Conservation (phyloP, 768 basidiomycete species). For the Tubosaeta sp. region DNA sequence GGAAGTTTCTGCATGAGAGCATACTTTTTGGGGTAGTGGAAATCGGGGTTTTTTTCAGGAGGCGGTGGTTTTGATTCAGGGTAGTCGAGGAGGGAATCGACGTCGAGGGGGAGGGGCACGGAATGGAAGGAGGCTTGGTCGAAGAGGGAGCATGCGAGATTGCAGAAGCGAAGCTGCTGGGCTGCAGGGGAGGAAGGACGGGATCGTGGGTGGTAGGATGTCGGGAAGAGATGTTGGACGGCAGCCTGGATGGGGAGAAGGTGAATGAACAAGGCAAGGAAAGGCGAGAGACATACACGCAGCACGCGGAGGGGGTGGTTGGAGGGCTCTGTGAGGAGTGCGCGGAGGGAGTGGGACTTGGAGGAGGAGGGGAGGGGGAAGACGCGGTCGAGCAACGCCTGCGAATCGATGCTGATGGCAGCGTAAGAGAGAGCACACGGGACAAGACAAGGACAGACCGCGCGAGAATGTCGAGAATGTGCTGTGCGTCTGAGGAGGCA, state of each 20-base stretch:
- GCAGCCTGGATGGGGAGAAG: slow-evolving; percentile 47
- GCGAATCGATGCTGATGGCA: slow-evolving; percentile 55
- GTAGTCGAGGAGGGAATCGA: slow-evolving; percentile 39
- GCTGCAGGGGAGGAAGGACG: slow-evolving; percentile 56
- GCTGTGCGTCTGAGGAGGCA: slow-evolving; percentile 40
- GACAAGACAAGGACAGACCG: slow-evolving; percentile 34
- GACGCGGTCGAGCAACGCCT: slow-evolving; percentile 77
- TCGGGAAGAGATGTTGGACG: slow-evolving; percentile 62
- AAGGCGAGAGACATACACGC: slow-evolving; percentile 42
- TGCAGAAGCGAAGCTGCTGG: slow-evolving; percentile 72
- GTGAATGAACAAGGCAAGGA: slow-evolving; percentile 8
- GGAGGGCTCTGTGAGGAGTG: slow-evolving; percentile 50
- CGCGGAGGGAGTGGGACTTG: slow-evolving; percentile 40
- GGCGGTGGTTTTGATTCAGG: slow-evolving; percentile 22
- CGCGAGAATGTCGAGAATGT: slow-evolving; percentile 58
- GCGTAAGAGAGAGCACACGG: not conserved
- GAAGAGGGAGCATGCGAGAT: slow-evolving; percentile 66
- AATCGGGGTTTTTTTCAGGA: slow-evolving; percentile 28
- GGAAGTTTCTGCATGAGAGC: slow-evolving; percentile 80
- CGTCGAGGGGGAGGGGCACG: slow-evolving; percentile 42
- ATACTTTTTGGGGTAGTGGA: slow-evolving; percentile 46
- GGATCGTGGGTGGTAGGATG: slow-evolving; percentile 64
- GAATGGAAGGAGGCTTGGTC: slow-evolving; percentile 59
- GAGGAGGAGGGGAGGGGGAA: slow-evolving; percentile 48
- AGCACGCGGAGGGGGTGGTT: slow-evolving; percentile 53